Evolutionary conservation across 148 eudicot species (phyloP), one percentile per base, ranked within the genome.

Genomic region (Drosera capensis): DNA sequence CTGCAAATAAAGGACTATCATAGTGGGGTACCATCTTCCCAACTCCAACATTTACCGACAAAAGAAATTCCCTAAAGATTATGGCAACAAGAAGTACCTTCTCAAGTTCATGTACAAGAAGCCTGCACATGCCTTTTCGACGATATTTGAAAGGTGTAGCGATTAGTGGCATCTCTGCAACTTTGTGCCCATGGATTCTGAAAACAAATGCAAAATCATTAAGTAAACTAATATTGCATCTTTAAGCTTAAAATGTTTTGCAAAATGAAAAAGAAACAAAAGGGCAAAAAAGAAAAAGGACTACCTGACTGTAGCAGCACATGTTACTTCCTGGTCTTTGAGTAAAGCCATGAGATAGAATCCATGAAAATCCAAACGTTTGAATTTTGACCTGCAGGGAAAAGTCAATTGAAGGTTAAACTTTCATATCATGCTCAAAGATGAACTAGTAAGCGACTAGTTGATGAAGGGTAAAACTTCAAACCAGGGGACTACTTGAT

Each of bases 301-400:
- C 50, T 51, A 73, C 79, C 79, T 73, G 49, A 73, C 46, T 36
- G 79, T 66, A 46, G 75, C 79, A 54, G 57, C 79, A 43, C 68
- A 73, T 34, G 64, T 66, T 40, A 56, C 57, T 26, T 73, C 75
- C 26, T 69, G 69, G 5, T 49, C 60, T n/a, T 56, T 37, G 19
- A 58, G 59, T 49, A 73, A 46, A 55, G 57, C 69, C 57, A 73
- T 66, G 23, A 59, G 57, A 37, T 73, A 73, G 38, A 73, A 73
- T 37, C 79, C 79, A 52, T 63, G 71, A 35, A 73, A 73, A 59
- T 73, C 71, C 57, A 69, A 50, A 36, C 75, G 55, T 53, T 62
- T 48, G 17, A 62, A 50, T 49, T 65, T 59, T 41, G 75, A 73
- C 62, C 75, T 69, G 55, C 35, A 20, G 25, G 34, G 12, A 23